Percentiles rank a stretch among this genome's conserved stretches.
These are phyloP conservation scores for Backusella australiensis DNA, from an alignment of 192 early-diverging fungal genomes.

Conservation along the genomic window DNA sequence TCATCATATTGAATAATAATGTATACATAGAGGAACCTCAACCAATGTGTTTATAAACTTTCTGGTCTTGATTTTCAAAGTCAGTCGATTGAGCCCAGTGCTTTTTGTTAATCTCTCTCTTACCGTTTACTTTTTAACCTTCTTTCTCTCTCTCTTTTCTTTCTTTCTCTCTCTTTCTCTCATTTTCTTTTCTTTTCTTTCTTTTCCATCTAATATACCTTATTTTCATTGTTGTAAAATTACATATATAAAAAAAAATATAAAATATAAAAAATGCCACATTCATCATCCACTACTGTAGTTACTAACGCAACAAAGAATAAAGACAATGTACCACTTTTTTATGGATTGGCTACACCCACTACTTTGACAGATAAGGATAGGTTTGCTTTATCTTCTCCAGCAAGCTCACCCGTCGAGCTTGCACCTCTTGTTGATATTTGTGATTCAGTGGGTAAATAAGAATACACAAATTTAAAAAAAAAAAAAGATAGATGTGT, in stretches of 20 bases:
- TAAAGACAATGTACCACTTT: background rate
- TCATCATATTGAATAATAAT: background rate
- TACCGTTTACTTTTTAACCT: background rate
- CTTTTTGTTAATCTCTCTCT: background rate
- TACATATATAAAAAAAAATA: background rate
- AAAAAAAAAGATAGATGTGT: background rate
- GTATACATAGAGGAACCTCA: background rate
- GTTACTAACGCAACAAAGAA: slow-evolving; percentile 10
- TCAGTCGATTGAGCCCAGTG: background rate
- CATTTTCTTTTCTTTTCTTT: background rate
- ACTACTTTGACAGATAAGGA: slow-evolving; percentile 9
- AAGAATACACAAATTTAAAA: background rate
- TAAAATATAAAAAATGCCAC: slow-evolving; percentile 12
- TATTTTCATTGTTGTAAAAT: background rate
- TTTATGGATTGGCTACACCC: background rate
- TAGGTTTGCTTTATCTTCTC: background rate
- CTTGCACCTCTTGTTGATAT: slow-evolving; percentile 4
- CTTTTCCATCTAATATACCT: background rate
- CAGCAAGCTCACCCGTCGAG: background rate
- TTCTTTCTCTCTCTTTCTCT: background rate
- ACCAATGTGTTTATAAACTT: slow-evolving; percentile 5
- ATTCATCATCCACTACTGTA: slow-evolving; percentile 16
- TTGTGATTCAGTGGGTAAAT: slow-evolving; percentile 7
- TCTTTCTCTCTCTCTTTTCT: background rate
- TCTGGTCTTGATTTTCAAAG: background rate